Evolutionary conservation across 129 eudicot species (phyloP).

Genomic region (Pseudognaphalium luteoalbum): DNA sequence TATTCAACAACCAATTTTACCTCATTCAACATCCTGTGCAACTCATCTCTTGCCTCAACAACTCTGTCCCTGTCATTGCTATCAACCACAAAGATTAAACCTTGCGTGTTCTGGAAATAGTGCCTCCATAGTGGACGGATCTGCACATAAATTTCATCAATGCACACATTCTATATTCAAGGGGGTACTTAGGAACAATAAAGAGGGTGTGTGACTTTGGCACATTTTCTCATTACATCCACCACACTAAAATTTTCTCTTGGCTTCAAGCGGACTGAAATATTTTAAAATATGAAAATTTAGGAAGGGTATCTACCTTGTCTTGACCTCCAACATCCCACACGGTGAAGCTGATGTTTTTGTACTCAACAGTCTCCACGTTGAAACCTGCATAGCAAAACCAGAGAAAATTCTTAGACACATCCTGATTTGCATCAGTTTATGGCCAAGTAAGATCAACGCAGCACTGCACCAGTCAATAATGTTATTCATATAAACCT

Average conservation of each 20-base stretch:
- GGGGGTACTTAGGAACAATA: neutral
- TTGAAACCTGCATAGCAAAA: slow-evolving; percentile 65
- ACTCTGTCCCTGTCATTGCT: slow-evolving; percentile 99
- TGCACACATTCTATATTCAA: neutral
- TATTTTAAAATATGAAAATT: neutral
- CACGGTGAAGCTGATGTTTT: slow-evolving; percentile 98
- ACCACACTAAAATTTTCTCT: neutral
- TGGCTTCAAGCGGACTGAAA: neutral
- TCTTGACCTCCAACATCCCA: slow-evolving; percentile 99
- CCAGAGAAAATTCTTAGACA: neutral
- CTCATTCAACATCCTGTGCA: slow-evolving; percentile 99
- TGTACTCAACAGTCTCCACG: slow-evolving; percentile 98
- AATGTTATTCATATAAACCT: neutral
- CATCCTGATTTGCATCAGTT: neutral
- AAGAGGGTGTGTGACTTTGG: neutral
- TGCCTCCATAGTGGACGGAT: slow-evolving; percentile 99
- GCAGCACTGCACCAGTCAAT: neutral
- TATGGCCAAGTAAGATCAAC: neutral
- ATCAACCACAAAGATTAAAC: slow-evolving; percentile 97
- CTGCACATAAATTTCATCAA: slow-evolving; percentile 35
- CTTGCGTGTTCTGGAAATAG: slow-evolving; percentile 98
- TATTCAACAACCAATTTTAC: slow-evolving; percentile 31
- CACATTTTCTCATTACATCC: neutral
- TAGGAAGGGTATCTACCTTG: slow-evolving; percentile 56
- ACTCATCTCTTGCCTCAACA: slow-evolving; percentile 98